phyloP scores from a whole-genome alignment of 257 asterid genomes.

The Primulina huaijiensis region DNA sequence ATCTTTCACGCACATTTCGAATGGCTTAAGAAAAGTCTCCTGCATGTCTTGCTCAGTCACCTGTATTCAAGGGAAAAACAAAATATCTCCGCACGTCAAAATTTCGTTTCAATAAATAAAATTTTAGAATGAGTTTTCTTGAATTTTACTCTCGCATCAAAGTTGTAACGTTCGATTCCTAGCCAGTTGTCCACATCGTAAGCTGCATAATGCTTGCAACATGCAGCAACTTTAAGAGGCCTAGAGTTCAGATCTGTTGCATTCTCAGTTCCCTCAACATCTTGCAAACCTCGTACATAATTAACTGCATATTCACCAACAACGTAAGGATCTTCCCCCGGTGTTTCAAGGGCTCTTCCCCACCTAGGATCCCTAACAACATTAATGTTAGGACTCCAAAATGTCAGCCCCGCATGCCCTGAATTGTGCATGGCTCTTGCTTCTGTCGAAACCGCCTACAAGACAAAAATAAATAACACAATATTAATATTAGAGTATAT shows the following conservation, averaged over 20 bases:
- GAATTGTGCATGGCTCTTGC: slow-evolving; percentile 56
- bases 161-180: slow-evolving; percentile 30
- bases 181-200: slow-evolving; percentile 49
- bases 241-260: slow-evolving; percentile 23
- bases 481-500: background rate
- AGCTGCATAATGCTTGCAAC: slow-evolving; percentile 55
- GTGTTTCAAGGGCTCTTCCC: slow-evolving; percentile 52
- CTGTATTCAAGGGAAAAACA: slow-evolving; percentile 13
- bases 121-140: background rate
- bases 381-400: slow-evolving; percentile 55
- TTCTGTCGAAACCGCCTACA: slow-evolving; percentile 44
- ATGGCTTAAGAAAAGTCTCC: slow-evolving; percentile 47
- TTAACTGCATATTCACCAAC: slow-evolving; percentile 35
- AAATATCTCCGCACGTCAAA: background rate
- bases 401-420: slow-evolving; percentile 50
- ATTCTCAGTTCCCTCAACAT: slow-evolving; percentile 32
- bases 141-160: slow-evolving; percentile 33
- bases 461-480: background rate
- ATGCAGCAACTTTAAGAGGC: slow-evolving; percentile 41
- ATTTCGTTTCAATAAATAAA: background rate
- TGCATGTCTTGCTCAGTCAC: slow-evolving; percentile 47
- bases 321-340: slow-evolving; percentile 50
- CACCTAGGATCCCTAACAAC: slow-evolving; percentile 51
- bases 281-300: slow-evolving; percentile 53
- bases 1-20: slow-evolving; percentile 43